phyloP scores from a whole-genome alignment of 495 filamentous ascomycete species.

The Aspergillus ostianus region DNA sequence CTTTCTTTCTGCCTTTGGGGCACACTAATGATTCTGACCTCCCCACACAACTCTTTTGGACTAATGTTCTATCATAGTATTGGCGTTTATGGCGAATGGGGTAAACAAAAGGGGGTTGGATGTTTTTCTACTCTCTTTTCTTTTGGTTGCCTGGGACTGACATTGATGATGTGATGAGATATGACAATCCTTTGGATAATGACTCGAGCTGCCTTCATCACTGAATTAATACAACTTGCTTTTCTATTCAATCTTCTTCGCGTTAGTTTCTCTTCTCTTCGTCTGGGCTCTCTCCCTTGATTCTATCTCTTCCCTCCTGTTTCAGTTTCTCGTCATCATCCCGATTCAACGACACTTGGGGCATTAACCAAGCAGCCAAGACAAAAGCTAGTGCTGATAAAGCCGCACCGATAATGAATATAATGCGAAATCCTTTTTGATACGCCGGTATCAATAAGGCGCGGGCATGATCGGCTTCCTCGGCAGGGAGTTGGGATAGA shows the following conservation, averaged over 20 bases:
- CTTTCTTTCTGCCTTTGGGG: background rate
- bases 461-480: constrained; percentile 37
- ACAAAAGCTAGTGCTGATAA: constrained; percentile 46
- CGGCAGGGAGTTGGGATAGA: constrained; percentile 25
- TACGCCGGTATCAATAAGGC: constrained; percentile 46
- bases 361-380: constrained; percentile 45
- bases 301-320: constrained; percentile 39
- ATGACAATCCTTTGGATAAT: constrained; percentile 7
- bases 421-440: constrained; percentile 47
- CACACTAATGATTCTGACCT: background rate
- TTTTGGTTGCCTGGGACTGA: background rate
- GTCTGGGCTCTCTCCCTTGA: constrained; percentile 20
- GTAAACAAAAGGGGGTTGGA: constrained; percentile 1
- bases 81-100: background rate
- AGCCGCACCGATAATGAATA: constrained; percentile 48
- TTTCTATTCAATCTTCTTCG: background rate
- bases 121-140: background rate
- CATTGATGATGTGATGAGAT: constrained; percentile 11
- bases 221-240: constrained; percentile 1
- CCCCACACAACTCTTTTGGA: background rate
- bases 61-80: constrained; percentile 1
- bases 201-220: background rate
- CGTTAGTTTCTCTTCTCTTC: constrained; percentile 2
- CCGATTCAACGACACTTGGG: constrained; percentile 42
- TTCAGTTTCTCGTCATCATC: constrained; percentile 49